A percentile compares a stretch with the other conserved stretches of the same genome.
Conservation (phyloP, 176 grass and related monocot species). For the Eragrostis curvula region DNA sequence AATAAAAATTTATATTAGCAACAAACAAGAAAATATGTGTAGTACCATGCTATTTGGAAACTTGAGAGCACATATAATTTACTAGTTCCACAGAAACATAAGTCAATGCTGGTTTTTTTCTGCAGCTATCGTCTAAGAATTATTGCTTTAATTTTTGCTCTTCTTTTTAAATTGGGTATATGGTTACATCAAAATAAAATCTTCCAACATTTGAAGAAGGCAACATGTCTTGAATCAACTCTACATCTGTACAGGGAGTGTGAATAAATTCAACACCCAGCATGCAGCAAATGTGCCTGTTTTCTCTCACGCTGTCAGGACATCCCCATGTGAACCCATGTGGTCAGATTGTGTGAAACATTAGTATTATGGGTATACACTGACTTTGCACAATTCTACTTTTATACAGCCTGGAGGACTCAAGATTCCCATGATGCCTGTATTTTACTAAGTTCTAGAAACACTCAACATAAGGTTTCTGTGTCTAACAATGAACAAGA, state of each 20-base stretch:
- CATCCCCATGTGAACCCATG: constrained; percentile 24
- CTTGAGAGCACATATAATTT: background rate
- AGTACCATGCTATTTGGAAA: background rate
- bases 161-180: background rate
- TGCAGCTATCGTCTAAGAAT: background rate
- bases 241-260: background rate
- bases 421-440: constrained; percentile 1
- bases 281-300: constrained; percentile 15
- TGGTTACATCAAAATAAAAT: constrained; percentile 8
- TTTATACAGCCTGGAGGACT: constrained; percentile 12
- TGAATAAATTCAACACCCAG: background rate
- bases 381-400: background rate
- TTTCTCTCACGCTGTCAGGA: background rate
- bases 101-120: constrained; percentile 1
- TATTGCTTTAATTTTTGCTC: background rate
- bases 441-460: background rate
- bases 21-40: background rate
- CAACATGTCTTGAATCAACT: background rate
- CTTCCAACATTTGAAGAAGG: background rate
- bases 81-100: background rate
- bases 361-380: background rate
- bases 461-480: background rate
- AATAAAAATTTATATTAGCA: background rate
- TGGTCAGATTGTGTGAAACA: background rate
- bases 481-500: constrained; percentile 11